phyloP scores from a whole-genome alignment of 495 filamentous ascomycete species.

The Articulospora tetracladia region DNA sequence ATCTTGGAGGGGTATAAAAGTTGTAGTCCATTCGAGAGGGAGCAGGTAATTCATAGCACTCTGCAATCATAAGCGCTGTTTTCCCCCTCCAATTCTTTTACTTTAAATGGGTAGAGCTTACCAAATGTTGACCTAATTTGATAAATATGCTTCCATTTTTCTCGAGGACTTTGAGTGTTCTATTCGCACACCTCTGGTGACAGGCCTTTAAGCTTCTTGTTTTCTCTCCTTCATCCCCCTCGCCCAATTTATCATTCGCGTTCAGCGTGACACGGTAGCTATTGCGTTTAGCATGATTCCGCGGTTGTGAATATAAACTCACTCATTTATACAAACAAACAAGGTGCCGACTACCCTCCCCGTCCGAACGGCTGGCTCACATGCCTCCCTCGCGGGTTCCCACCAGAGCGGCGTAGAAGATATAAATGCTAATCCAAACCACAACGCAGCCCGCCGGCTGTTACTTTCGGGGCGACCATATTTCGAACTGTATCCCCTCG shows the following conservation, averaged over 20 bases:
- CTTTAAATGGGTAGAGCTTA: slow-evolving; percentile 28
- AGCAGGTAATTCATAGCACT: slow-evolving; percentile 96
- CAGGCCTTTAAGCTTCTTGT: slow-evolving; percentile 64
- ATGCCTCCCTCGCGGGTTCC: slow-evolving; percentile 69
- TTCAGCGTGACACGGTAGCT: slow-evolving; percentile 85
- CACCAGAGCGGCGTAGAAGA: slow-evolving; percentile 61
- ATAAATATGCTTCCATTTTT: slow-evolving; percentile 98
- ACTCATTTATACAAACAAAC: slow-evolving; percentile 88
- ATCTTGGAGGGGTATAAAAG: slow-evolving; percentile 95
- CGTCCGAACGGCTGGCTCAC: slow-evolving; percentile 70
- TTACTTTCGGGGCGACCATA: not conserved
- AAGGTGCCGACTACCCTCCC: slow-evolving; percentile 75
- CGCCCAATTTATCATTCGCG: slow-evolving; percentile 51
- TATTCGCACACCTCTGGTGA: slow-evolving; percentile 83
- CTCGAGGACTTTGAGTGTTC: slow-evolving; percentile 83
- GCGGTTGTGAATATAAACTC: slow-evolving; percentile 31
- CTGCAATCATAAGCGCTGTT: slow-evolving; percentile 27
- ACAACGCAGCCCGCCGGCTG: not conserved
- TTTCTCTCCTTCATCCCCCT: slow-evolving; percentile 56
- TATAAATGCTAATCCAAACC: slow-evolving; percentile 32
- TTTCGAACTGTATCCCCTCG: slow-evolving; percentile 10
- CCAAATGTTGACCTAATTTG: slow-evolving; percentile 92
- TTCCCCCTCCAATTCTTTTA: too few species aligned
- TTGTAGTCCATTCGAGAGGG: slow-evolving; percentile 90
- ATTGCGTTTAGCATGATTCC: slow-evolving; percentile 3